Evolutionary conservation across 176 grass and related monocot species (phyloP).

Genomic region (Phoenix dactylifera): DNA sequence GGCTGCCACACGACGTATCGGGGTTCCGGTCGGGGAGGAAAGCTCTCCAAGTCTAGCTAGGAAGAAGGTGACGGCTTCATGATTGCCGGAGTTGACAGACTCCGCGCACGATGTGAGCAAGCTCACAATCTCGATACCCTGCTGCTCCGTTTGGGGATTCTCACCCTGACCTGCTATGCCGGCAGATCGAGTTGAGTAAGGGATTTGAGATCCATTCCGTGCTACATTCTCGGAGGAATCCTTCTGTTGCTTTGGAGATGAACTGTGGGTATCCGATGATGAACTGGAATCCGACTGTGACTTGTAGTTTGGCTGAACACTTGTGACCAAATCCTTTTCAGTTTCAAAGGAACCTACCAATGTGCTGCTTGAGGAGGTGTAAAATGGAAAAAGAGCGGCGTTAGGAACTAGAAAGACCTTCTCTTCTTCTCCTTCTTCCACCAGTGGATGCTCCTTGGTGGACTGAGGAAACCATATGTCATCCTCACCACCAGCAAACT

Average conservation of each 20-base stretch:
- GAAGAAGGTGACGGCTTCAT: conserved; percentile 63
- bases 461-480: conserved; percentile 81
- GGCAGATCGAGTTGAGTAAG: neutral
- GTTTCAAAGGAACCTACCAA: conserved; percentile 36
- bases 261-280: conserved; percentile 47
- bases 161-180: neutral
- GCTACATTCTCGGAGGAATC: neutral
- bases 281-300: conserved; percentile 75
- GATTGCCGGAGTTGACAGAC: conserved; percentile 42
- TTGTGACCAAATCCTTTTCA: conserved; percentile 29
- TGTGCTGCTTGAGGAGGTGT: conserved; percentile 30
- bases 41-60: conserved; percentile 61
- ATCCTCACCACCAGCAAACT: conserved; percentile 27
- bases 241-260: conserved; percentile 16
- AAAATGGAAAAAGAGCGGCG: conserved; percentile 54
- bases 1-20: conserved; percentile 66
- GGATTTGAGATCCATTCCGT: neutral
- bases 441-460: conserved; percentile 41
- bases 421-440: conserved; percentile 32
- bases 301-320: conserved; percentile 38
- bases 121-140: conserved; percentile 34
- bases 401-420: conserved; percentile 72
- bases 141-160: conserved; percentile 14
- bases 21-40: conserved; percentile 53
- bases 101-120: conserved; percentile 66